A percentile compares a stretch with the other conserved stretches of the same genome.
phyloP scores from a whole-genome alignment of 371 early-diverging fungal species.

The Mortierella sp. region DNA sequence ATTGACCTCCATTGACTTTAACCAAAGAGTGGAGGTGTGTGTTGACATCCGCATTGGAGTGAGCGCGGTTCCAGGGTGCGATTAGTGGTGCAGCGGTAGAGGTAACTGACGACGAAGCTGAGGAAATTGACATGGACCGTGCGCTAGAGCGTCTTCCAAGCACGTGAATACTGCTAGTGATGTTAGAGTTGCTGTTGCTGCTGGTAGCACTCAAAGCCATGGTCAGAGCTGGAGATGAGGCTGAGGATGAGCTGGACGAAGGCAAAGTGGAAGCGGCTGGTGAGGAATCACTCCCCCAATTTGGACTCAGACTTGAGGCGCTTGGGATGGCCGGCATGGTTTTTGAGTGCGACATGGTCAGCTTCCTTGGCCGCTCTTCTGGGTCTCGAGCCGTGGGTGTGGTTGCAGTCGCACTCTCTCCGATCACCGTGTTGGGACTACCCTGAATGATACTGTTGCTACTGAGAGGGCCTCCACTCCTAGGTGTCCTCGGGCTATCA shows the following conservation, averaged over 20 bases:
- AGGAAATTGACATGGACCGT: slow-evolving; percentile 22
- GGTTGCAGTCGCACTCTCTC: slow-evolving; percentile 7
- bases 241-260: neutral
- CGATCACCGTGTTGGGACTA: slow-evolving; percentile 6
- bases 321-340: slow-evolving; percentile 38
- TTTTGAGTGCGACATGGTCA: slow-evolving; percentile 41
- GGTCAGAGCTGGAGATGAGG: neutral
- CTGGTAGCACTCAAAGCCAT: neutral
- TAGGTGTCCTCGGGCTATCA: slow-evolving; percentile 26
- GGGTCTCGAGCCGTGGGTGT: slow-evolving; percentile 5
- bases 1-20: slow-evolving; percentile 12
- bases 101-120: neutral
- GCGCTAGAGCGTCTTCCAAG: neutral
- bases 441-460: neutral
- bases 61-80: slow-evolving; percentile 41
- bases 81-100: slow-evolving; percentile 12
- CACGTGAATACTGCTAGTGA: neutral
- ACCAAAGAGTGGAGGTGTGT: slow-evolving; percentile 40
- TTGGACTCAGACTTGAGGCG: slow-evolving; percentile 3
- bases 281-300: slow-evolving; percentile 5
- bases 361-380: slow-evolving; percentile 31
- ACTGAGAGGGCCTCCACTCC: neutral
- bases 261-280: neutral
- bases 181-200: neutral
- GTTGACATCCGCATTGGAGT: slow-evolving; percentile 18